These are phyloP conservation scores for Linaria vulgaris DNA, from an alignment of 257 asterid species.

Conservation along the genomic window DNA sequence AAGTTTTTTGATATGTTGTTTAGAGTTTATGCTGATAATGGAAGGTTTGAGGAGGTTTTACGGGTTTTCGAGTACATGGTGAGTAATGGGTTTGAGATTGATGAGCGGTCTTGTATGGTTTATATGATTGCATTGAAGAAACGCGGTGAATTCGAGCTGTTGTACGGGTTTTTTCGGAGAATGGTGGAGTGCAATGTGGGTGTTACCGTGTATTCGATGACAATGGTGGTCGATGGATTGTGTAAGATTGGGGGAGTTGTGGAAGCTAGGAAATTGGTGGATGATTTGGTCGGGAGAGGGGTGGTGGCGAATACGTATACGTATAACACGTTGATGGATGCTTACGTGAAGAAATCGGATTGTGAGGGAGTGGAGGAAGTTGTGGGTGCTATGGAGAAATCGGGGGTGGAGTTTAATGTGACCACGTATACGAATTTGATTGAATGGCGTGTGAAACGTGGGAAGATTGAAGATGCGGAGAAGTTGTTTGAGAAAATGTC, in stretches of 20 bases:
- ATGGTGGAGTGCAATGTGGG: slow-evolving; percentile 75
- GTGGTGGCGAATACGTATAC: slow-evolving; percentile 63
- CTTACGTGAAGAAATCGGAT: slow-evolving; percentile 54
- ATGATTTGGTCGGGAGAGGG: slow-evolving; percentile 52
- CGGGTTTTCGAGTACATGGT: slow-evolving; percentile 51
- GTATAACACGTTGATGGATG: slow-evolving; percentile 67
- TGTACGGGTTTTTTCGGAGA: slow-evolving; percentile 50
- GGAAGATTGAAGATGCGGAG: slow-evolving; percentile 51
- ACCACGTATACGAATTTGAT: slow-evolving; percentile 68
- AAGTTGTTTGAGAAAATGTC: slow-evolving; percentile 65
- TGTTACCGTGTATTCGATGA: slow-evolving; percentile 71
- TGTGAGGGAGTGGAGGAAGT: slow-evolving; percentile 41
- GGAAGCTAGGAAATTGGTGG: slow-evolving; percentile 57
- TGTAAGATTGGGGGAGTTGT: slow-evolving; percentile 56
- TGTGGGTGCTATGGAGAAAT: slow-evolving; percentile 53
- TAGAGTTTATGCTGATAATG: slow-evolving; percentile 47
- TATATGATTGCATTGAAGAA: slow-evolving; percentile 65
- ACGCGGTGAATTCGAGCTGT: slow-evolving; percentile 38
- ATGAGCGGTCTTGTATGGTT: slow-evolving; percentile 82
- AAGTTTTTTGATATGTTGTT: slow-evolving; percentile 51
- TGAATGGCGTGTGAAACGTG: slow-evolving; percentile 34
- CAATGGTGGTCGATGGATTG: slow-evolving; percentile 56
- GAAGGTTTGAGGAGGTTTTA: slow-evolving; percentile 41
- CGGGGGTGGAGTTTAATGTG: slow-evolving; percentile 55
- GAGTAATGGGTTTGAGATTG: slow-evolving; percentile 49